Evolutionary conservation across 73 alveolate species (phyloP).

Genomic region (Paramecium primaurelia): DNA sequence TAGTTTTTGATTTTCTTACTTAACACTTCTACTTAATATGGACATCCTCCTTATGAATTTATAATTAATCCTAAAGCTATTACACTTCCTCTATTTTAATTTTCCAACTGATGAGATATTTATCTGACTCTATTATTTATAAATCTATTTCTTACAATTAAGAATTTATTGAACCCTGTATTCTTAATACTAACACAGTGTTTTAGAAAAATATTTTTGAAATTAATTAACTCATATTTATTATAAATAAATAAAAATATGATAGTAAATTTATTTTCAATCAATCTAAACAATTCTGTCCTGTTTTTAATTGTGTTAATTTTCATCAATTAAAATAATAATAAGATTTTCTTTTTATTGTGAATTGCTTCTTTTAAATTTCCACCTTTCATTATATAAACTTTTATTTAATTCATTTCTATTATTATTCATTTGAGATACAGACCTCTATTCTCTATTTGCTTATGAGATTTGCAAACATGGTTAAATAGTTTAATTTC

Average conservation of each 20-base stretch:
- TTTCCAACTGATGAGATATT: not conserved
- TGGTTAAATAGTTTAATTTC: not conserved
- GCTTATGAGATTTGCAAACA: not conserved
- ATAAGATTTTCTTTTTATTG: not conserved
- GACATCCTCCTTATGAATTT: constrained; percentile 42
- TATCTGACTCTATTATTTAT: not conserved
- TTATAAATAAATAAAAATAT: not conserved
- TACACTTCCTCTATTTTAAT: not conserved
- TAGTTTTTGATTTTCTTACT: not conserved
- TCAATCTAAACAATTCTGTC: not conserved
- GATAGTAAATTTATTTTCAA: not conserved
- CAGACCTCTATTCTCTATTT: not conserved
- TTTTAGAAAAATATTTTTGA: not conserved
- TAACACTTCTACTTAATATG: not conserved
- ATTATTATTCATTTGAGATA: not conserved
- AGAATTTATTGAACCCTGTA: not conserved
- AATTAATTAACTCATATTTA: not conserved
- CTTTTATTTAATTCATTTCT: not conserved
- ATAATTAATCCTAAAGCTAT: constrained; percentile 10
- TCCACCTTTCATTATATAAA: not conserved
- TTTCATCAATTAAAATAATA: not conserved
- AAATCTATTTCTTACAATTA: not conserved
- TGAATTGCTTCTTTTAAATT: not conserved
- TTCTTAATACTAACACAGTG: not conserved
- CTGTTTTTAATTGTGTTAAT: not conserved